Evolutionary conservation across 179 eudicot species (phyloP), one percentile per base, ranked within the genome.

Genomic region (Silene vulgaris): DNA sequence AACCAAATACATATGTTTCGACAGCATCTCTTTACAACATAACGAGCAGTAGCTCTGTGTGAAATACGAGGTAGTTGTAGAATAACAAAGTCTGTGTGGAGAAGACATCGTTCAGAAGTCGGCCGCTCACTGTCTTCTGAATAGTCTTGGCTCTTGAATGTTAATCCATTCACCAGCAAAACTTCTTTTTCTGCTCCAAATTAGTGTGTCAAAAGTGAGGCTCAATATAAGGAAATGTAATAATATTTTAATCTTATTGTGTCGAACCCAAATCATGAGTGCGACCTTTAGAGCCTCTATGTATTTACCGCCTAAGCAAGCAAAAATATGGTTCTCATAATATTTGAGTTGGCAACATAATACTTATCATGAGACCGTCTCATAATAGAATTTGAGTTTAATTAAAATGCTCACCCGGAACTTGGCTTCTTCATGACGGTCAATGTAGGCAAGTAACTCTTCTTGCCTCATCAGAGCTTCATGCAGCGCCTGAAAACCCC

Each of bases 381-480:
- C 59, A 52, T 16, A 52, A 2, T 13, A 52, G 59, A 14, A 52
- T 52, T 52, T 52, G 59, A 52, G 37, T 66, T 26, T 60, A 54
- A 7, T 37, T 30, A 5, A 43, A 30, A 69, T 43, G 78, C 87
- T 84, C 74, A 93, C 98, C 87, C 75, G 82, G 74, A 77, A 85
- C 73, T 86, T 89, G 71, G 90, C 91, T 37, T 80, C 93, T 80
- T 87, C 87, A 86, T 91, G 98, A 72, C 89, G 82, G 77, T 93
- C 97, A 73, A 93, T 90, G 79, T 93, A 93, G 78, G 97, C 98
- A 73, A 93, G 92, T 80, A 93, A 81, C 35, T 93, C 98, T 81
- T 93, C 98, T 77, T 90, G 97, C 87, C 90, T 90, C 98, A 93
- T 93, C 66, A 90, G 78, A 75, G 97, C 97, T 85, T 93, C 98